phyloP scores from a whole-genome alignment of 164 flowering plant species.

The Aristolochia contorta region DNA sequence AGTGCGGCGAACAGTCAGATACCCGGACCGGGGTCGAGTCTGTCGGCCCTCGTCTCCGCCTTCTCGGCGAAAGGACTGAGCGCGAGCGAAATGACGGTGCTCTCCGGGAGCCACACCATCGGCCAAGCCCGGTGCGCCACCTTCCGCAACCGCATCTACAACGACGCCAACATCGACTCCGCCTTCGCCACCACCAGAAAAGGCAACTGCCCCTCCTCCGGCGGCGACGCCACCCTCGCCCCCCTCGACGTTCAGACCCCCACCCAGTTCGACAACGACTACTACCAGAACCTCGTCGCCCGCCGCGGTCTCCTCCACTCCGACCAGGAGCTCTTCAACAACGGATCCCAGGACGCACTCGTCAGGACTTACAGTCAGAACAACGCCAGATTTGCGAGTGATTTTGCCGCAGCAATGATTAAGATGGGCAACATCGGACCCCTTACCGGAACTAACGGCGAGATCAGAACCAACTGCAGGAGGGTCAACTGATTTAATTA shows the following conservation, averaged over 20 bases:
- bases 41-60: conserved; percentile 34
- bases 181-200: not conserved
- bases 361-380: conserved; percentile 30
- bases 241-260: conserved; percentile 48
- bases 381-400: conserved; percentile 19
- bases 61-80: conserved; percentile 49
- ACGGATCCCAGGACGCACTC: conserved; percentile 41
- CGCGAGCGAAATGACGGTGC: conserved; percentile 46
- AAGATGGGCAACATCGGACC: conserved; percentile 53
- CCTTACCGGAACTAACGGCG: conserved; percentile 52
- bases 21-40: conserved; percentile 50
- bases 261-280: conserved; percentile 32
- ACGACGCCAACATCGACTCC: conserved; percentile 46
- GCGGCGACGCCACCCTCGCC: conserved; percentile 49
- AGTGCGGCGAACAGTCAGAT: conserved; percentile 47
- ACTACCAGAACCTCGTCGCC: conserved; percentile 36
- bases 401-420: conserved; percentile 46
- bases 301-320: conserved; percentile 46
- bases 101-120: conserved; percentile 38
- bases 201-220: conserved; percentile 28
- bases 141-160: conserved; percentile 51
- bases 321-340: conserved; percentile 48
- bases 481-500: conserved; percentile 20
- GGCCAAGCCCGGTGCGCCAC: conserved; percentile 62
- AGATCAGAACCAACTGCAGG: conserved; percentile 49